Percentiles rank a stretch among this genome's conserved stretches.
Conservation (phyloP, 2,329 filamentous ascomycete species). For the Sclerotinia minor region DNA sequence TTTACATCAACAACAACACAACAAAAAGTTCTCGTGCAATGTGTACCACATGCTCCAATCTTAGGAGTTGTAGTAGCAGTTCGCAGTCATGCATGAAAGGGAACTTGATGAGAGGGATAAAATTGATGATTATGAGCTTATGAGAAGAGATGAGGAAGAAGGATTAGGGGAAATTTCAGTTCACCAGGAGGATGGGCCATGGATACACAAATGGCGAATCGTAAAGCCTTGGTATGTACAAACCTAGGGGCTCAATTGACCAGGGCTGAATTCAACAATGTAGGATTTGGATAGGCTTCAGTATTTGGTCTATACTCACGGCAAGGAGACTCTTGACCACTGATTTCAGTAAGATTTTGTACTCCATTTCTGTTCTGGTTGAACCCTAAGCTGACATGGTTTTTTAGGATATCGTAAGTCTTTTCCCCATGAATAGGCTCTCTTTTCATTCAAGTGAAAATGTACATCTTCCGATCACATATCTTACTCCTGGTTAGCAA, state of each 20-base stretch:
- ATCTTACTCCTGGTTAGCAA: slow-evolving; percentile 36
- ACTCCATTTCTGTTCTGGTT: background rate
- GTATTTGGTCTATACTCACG: slow-evolving; percentile 19
- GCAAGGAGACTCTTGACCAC: slow-evolving; percentile 33
- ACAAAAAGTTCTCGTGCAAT: background rate
- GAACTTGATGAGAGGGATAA: background rate
- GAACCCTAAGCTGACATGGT: background rate
- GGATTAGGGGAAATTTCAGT: background rate
- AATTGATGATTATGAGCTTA: background rate
- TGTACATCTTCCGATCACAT: background rate
- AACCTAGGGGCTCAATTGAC: background rate
- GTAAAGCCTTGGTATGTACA: slow-evolving; percentile 14
- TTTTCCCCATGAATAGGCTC: background rate
- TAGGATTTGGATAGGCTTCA: slow-evolving; percentile 22
- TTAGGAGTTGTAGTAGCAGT: slow-evolving; percentile 9
- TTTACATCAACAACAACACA: background rate
- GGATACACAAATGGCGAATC: slow-evolving; percentile 19
- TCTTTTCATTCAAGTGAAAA: background rate
- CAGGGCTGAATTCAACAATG: background rate
- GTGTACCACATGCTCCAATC: background rate
- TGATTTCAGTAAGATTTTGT: slow-evolving; percentile 35
- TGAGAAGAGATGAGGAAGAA: slow-evolving; percentile 22
- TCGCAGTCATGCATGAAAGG: slow-evolving; percentile 16
- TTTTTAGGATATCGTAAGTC: slow-evolving; percentile 19
- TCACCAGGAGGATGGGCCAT: background rate